phyloP scores from a whole-genome alignment of 768 basidiomycete species.

The Paxillus involutus region DNA sequence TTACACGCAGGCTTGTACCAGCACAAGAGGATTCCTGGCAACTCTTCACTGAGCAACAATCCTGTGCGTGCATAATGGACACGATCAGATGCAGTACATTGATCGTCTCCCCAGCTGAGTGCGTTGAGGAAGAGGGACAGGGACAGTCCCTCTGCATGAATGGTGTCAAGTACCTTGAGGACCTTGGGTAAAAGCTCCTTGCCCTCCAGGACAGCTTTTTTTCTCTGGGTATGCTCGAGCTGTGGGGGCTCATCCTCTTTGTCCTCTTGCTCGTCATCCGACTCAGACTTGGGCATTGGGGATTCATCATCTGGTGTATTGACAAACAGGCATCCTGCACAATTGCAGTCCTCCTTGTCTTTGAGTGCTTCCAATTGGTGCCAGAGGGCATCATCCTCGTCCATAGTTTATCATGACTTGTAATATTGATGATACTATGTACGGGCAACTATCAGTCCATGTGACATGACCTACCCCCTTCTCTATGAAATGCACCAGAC shows the following conservation, averaged over 20 bases:
- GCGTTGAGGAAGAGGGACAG: slow-evolving; percentile 4
- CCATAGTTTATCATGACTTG: too few relatives aligned
- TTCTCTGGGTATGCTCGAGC: background rate
- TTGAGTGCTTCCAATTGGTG: too few relatives aligned
- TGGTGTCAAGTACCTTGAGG: background rate
- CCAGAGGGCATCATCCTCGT: too few relatives aligned
- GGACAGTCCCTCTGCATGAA: background rate
- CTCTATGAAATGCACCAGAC: too few relatives aligned
- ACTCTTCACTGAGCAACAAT: slow-evolving; percentile 18
- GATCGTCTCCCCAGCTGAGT: slow-evolving; percentile 3
- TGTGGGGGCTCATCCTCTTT: background rate
- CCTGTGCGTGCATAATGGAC: slow-evolving; percentile 12
- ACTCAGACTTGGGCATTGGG: background rate
- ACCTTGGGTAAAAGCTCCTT: background rate
- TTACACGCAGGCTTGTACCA: slow-evolving; percentile 28
- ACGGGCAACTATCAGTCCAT: too few relatives aligned
- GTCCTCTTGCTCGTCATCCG: background rate
- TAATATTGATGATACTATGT: too few relatives aligned
- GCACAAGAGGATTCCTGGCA: slow-evolving; percentile 17
- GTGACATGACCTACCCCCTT: too few relatives aligned
- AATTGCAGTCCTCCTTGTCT: background rate
- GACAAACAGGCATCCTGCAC: background rate
- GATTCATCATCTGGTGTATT: background rate
- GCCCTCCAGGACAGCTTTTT: slow-evolving; percentile 9
- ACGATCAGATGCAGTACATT: background rate